Base-by-base conservation (phyloP, 805 yeast genomes). In the Sungouiozyma intestinalis region DNA sequence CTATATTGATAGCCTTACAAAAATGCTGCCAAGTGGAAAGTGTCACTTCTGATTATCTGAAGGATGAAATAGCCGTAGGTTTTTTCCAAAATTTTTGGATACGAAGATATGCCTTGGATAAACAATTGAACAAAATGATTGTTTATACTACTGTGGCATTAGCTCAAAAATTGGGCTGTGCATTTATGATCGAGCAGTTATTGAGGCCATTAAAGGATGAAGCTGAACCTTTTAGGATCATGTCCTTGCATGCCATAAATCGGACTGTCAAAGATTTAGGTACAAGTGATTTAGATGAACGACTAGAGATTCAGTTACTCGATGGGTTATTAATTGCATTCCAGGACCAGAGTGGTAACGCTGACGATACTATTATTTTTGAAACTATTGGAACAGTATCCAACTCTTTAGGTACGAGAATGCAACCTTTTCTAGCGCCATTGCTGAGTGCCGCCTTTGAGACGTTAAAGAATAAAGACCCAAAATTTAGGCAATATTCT, bases 301-400 rank as follows among this genome's bases (percentile, higher is more conserved):
- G 79, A 41, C 66, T 75, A 14, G 92, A 81, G 50, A 70, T 76
- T 18, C 64, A 78, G 37, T 64, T 90, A 27, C 71, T 92, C 13
- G 97, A 90, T 62, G 94, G 94, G 1, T 64, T 86, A 2, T 58
- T 88, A 20, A 76, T 71, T 46, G 85, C 94, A 0, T 85, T 83
- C 53, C 95, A 87, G 58, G 83, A 84, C 45, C 95, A 85, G 56
- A 69, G 76, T 0, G 56, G 60, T 3, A 76, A 73, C n/a, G 11
- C 11, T 11, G 11, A 24, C 6, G 80, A 79, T 46, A 57, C 61
- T 3, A 64, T 74, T 1, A 68, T 84, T 17, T 63, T 85, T 35
- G 67, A 67, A 38, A 82, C 85, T 0, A 74, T 87, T 54, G 81
- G 83, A 0, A 64, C 79, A 0, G 76, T 83, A 2, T 69, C 83